Base-by-base conservation (phyloP, 116 monocot genomes). In the Papilionanthe hybrid region DNA sequence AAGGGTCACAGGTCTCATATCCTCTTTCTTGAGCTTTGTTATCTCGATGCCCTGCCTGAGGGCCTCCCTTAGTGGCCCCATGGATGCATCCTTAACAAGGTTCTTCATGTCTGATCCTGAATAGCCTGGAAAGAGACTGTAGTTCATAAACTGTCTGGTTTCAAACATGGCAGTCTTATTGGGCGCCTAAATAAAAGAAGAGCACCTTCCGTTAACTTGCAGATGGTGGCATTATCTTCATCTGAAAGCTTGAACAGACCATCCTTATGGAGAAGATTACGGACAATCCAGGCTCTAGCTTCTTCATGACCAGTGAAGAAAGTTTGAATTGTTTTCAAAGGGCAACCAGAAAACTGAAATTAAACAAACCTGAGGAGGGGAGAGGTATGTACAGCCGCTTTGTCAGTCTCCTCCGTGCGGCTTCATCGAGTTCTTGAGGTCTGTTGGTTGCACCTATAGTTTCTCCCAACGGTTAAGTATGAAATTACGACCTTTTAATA, bases 31-130 rank as follows among this genome's bases (percentile, higher is more conserved):
- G 41, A 98, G 89, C 75, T 87, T 84, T 77, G 93, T 91, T 55
- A 98, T 93, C 75, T 88, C 88, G 78, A 87, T 82, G 25, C 98
- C 94, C 77, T 87, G 88, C 28, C 75, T 76, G 77, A 98, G 75
- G 25, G 91, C 98, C 78, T 98, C 98, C 81, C 98, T 88, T 9
- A 98, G 78, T 42, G 94, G 98, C 19, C 97, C 94, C 98, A 98
- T 94, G n/a, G 94, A 92, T 80, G 98, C 98, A 88, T 98, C 98
- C 88, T 98, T 98, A 28, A 98, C 98, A 69, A 98, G 84, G 78
- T 98, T 98, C 80, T 92, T 98, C 98, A 98, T 93, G 80, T 94
- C 98, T 50, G 93, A 94, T 43, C 98, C 91, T 13, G 94, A 98
- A 71, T 98, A 98, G 55, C 94, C 98, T 98, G 83, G 77, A 82